Evolutionary conservation across 148 eudicot genomes (phyloP), one percentile per base, ranked within the genome.

Genomic region (Oxyria digyna): DNA sequence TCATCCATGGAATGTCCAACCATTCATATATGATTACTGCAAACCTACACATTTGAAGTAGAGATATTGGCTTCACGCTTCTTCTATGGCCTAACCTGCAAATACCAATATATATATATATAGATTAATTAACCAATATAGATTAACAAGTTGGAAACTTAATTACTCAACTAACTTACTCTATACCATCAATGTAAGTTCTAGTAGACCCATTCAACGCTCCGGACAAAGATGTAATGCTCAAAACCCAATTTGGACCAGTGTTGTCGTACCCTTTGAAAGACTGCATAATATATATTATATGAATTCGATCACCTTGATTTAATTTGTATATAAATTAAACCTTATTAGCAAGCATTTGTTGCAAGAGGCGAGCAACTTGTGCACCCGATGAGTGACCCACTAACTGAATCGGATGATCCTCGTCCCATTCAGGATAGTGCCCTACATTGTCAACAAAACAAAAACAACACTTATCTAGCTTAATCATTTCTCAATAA

Each of bases 311-410:
- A n/a, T n/a, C n/a, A n/a, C n/a, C n/a, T n/a, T 35, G 38, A 35
- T 35, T 3, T 35, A 35, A 35, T 2, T 35, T 35, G 4, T 35
- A 35, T 35, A 2, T 35, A 35, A 3, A 57, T 33, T 26, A 27
- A 57, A 87, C 98, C 96, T 85, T 87, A 71, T 89, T 94, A 59
- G 93, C 94, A 71, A 92, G 94, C 98, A 89, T 87, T 81, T 92
- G 98, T 79, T 92, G 98, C 84, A 92, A 79, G 71, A 85, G 88
- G 33, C 98, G 80, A 13, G 87, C 89, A 68, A 89, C 98, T 75
- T 92, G 98, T 0, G 89, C 98, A 35, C 98, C 98, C 20, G 96
- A 85, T 38, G 98, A 92, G 84, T 92, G 98, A 72, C 98, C 98
- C 41, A 92, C 94, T 74, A 92, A 92, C 69, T 92, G 98, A 81